Percentiles rank a stretch among this genome's conserved stretches.
phyloP scores from a whole-genome alignment of 164 flowering plant species.

The Vitis rotundifolia region DNA sequence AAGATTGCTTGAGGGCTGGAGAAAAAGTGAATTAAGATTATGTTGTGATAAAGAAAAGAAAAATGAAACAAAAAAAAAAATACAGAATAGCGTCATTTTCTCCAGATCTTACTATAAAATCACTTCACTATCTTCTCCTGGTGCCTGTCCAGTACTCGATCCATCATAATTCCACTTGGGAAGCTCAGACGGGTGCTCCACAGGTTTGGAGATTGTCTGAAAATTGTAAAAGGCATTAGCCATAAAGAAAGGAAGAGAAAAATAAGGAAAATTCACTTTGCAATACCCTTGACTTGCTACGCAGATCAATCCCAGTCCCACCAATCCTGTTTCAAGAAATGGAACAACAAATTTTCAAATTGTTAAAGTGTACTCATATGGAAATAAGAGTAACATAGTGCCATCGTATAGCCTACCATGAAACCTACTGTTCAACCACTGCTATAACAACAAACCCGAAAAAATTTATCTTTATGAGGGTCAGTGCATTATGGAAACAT shows the following conservation, averaged over 20 bases:
- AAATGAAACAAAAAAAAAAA: not conserved
- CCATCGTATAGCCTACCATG: not conserved
- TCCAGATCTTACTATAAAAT: conserved; percentile 76
- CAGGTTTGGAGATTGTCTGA: conserved; percentile 86
- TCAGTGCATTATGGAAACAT: not conserved
- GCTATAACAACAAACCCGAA: not conserved
- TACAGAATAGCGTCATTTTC: not conserved
- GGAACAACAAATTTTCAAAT: too few species aligned
- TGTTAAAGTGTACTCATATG: too few species aligned
- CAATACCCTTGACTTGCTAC: conserved; percentile 62
- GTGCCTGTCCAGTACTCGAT: conserved; percentile 99
- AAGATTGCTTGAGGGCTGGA: conserved; percentile 94
- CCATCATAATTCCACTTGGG: conserved; percentile 99
- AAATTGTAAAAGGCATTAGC: conserved; percentile 1
- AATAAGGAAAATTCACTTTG: not conserved
- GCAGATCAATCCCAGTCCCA: conserved; percentile 50
- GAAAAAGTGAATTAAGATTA: not conserved
- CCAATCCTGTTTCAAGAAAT: conserved; percentile 47
- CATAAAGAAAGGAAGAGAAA: not conserved
- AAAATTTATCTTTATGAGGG: not conserved
- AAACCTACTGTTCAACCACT: not conserved
- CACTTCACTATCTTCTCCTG: conserved; percentile 99
- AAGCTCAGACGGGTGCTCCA: conserved; percentile 86
- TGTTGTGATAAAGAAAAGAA: not conserved
- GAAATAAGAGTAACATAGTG: not conserved